Conservation (phyloP, 2,329 filamentous ascomycete genomes). For the Cadophora malorum region DNA sequence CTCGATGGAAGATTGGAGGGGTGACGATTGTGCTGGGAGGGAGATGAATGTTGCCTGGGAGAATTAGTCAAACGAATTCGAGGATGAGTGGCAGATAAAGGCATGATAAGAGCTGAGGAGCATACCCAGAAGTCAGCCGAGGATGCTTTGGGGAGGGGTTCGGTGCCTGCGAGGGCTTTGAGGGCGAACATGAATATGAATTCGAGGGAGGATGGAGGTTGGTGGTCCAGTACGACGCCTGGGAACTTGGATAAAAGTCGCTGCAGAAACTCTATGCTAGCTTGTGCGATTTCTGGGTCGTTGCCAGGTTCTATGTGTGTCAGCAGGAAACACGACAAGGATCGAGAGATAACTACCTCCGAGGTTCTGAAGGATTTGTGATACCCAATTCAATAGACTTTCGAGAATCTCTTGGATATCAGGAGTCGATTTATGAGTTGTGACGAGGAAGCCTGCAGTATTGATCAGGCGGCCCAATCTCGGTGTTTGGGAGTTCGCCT, state of each 20-base stretch:
- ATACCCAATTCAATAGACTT: conserved; percentile 65
- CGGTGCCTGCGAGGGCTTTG: conserved; percentile 71
- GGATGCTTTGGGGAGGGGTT: conserved; percentile 77
- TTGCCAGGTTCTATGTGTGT: conserved; percentile 58
- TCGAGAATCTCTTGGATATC: conserved; percentile 57
- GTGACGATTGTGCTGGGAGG: conserved; percentile 48
- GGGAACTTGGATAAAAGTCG: conserved; percentile 67
- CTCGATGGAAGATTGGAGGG: conserved; percentile 51
- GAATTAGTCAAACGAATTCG: too few relatives aligned
- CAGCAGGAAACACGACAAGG: conserved; percentile 7
- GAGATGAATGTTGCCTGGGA: conserved; percentile 58
- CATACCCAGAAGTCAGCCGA: conserved; percentile 82
- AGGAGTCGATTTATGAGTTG: conserved; percentile 58
- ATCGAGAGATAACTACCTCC: conserved; percentile 52
- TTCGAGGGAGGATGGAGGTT: conserved; percentile 63
- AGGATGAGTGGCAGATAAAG: too few relatives aligned
- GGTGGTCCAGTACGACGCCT: conserved; percentile 63
- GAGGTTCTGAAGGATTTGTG: conserved; percentile 67
- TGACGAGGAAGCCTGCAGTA: conserved; percentile 74
- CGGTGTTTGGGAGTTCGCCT: conserved; percentile 64
- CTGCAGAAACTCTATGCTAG: conserved; percentile 74
- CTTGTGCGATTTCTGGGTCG: conserved; percentile 75
- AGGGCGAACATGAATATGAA: conserved; percentile 76
- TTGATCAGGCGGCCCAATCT: conserved; percentile 65
- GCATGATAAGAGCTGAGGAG: too few relatives aligned